A percentile compares a stretch with the other conserved stretches of the same genome.
These are phyloP conservation scores for Russula sp. DNA, from an alignment of 768 basidiomycete species.

Conservation along the genomic window DNA sequence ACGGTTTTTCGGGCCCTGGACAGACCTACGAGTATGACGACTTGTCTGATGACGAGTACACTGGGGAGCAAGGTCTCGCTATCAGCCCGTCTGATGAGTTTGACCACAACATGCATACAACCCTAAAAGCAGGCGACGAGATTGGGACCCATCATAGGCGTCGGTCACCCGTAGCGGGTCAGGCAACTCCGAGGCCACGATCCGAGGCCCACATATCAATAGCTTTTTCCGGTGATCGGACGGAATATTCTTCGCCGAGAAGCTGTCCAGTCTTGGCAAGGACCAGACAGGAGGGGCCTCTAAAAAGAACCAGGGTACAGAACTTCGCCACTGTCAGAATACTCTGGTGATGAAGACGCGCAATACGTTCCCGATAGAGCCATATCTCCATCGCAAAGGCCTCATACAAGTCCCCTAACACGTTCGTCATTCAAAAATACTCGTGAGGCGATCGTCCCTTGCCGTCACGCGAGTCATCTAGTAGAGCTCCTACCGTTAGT, in stretches of 20 bases:
- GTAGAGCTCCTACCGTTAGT: not conserved
- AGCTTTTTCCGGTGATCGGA: not conserved
- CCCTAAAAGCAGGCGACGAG: constrained; percentile 2
- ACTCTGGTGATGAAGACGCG: constrained; percentile 21
- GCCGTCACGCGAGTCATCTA: constrained; percentile 7
- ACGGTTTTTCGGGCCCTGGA: constrained; percentile 7
- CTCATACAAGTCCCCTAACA: not conserved
- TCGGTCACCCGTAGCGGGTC: not conserved
- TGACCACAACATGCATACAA: not conserved
- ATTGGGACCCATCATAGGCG: not conserved
- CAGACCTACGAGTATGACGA: constrained; percentile 12
- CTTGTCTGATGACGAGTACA: constrained; percentile 19
- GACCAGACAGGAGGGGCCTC: not conserved
- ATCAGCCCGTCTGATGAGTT: constrained; percentile 28
- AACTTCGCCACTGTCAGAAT: constrained; percentile 22
- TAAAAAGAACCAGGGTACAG: constrained; percentile 5
- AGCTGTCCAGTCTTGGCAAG: not conserved
- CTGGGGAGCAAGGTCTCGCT: constrained; percentile 37
- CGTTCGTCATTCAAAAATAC: not conserved
- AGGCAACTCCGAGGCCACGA: constrained; percentile 13
- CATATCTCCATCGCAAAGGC: not conserved
- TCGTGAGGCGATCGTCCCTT: constrained; percentile 4
- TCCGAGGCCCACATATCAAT: not conserved
- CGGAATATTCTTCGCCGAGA: constrained; percentile 1
- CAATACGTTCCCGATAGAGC: not conserved